Percentiles rank a stretch among this genome's conserved stretches.
These are phyloP conservation scores for Botrytis fabae DNA, from an alignment of 2,329 filamentous ascomycete genomes.

Conservation along the genomic window DNA sequence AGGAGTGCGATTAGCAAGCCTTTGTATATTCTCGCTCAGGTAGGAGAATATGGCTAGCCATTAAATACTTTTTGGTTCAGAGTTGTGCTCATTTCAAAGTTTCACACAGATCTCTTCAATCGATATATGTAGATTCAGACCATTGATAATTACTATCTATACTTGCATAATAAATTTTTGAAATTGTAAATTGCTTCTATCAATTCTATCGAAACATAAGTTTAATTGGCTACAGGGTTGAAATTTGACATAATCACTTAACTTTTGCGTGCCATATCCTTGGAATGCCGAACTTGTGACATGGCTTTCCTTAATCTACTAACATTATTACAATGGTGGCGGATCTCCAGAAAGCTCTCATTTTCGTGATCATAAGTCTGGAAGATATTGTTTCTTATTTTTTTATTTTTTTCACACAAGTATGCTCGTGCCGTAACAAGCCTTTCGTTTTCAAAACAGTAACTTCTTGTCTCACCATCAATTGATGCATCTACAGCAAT, in stretches of 20 bases:
- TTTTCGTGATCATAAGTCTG: background rate
- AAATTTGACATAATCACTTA: background rate
- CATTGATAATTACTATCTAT: background rate
- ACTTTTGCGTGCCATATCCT: background rate
- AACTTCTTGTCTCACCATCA: background rate
- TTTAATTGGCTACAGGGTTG: background rate
- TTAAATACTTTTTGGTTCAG: background rate
- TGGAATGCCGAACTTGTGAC: background rate
- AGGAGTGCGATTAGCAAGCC: background rate
- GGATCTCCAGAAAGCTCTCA: background rate
- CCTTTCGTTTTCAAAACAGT: background rate
- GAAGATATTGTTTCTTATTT: background rate
- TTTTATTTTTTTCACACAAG: background rate
- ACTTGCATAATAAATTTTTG: rapidly evolving
- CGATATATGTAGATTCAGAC: background rate
- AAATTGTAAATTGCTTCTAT: background rate
- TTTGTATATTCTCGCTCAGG: background rate
- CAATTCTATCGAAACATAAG: background rate
- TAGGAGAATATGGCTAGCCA: background rate
- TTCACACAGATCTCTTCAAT: background rate
- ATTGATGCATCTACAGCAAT: background rate
- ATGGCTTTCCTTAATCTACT: background rate
- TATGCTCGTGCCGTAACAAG: too few species aligned
- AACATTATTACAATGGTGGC: background rate
- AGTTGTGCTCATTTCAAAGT: background rate